phyloP scores from a whole-genome alignment of 352 stramenopile genomes.

The Phytopythium kandeliae region DNA sequence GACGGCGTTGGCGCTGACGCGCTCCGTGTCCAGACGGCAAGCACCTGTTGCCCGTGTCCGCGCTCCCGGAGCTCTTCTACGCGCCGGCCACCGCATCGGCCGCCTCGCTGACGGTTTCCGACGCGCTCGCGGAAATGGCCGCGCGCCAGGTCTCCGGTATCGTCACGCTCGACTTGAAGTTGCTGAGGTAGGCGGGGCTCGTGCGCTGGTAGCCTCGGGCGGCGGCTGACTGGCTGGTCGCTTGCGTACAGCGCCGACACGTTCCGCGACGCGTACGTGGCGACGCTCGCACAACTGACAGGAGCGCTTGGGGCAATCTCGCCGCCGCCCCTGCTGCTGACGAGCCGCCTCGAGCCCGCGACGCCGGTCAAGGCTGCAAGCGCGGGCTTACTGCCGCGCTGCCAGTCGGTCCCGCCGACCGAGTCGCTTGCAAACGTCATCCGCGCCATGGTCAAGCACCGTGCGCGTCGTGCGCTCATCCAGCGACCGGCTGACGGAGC shows the following conservation, averaged over 20 bases:
- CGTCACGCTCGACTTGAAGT: slow-evolving; percentile 6
- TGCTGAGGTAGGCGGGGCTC: background rate
- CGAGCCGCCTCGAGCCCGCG: background rate
- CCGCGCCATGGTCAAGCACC: slow-evolving; percentile 32
- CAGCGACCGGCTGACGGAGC: slow-evolving; percentile 10
- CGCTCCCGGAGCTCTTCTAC: slow-evolving; percentile 50
- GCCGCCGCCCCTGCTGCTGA: background rate
- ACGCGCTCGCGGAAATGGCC: slow-evolving; percentile 31
- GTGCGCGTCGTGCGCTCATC: slow-evolving; percentile 28
- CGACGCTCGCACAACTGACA: slow-evolving; percentile 5
- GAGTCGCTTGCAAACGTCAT: slow-evolving; percentile 40
- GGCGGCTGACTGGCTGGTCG: too few relatives aligned
- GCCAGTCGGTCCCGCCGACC: slow-evolving; percentile 2
- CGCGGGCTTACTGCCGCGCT: background rate
- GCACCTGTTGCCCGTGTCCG: slow-evolving; percentile 14
- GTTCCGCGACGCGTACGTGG: slow-evolving; percentile 25
- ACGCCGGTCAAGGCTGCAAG: background rate
- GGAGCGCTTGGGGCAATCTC: background rate
- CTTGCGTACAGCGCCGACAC: slow-evolving; percentile 6
- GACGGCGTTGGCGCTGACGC: background rate
- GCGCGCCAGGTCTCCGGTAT: slow-evolving; percentile 23
- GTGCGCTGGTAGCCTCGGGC: too few relatives aligned
- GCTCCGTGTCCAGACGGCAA: background rate
- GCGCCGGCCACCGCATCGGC: slow-evolving; percentile 12
- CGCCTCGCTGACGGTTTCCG: slow-evolving; percentile 14